Conservation (phyloP, 2,329 filamentous ascomycete genomes). For the Phialemonium atrogriseum region DNA sequence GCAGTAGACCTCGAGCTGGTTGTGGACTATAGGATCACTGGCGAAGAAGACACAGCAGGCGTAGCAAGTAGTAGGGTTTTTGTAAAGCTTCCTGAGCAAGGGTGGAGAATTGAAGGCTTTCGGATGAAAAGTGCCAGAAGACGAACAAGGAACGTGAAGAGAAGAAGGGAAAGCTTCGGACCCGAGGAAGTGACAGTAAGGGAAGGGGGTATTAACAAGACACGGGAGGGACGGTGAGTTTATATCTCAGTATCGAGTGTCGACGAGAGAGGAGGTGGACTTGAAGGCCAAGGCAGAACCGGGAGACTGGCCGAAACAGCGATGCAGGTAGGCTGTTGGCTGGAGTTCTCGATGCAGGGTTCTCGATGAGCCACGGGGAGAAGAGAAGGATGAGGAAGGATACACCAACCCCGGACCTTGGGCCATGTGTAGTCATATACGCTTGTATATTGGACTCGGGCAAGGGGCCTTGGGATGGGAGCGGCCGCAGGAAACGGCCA, state of each 20-base stretch:
- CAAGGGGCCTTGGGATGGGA: not conserved
- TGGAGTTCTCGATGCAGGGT: slow-evolving; percentile 3
- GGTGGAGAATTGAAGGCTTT: not conserved
- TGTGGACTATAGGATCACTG: not conserved
- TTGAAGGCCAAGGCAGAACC: not conserved
- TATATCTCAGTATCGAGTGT: slow-evolving; percentile 1
- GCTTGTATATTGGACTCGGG: not conserved
- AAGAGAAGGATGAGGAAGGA: not conserved
- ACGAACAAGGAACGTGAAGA: no score
- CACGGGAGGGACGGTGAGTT: not conserved
- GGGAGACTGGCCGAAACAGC: slow-evolving; percentile 1
- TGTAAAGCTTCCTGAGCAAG: slow-evolving; percentile 2
- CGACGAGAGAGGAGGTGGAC: not conserved
- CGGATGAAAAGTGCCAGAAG: no score
- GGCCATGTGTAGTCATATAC: no score
- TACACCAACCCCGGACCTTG: not conserved
- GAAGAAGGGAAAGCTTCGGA: no score
- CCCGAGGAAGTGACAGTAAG: no score
- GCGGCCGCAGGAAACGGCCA: slow-evolving; percentile 1
- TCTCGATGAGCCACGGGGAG: not conserved
- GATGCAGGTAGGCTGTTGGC: slow-evolving; percentile 1
- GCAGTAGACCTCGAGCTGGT: no score
- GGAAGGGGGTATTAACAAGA: no score
- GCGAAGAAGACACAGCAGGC: not conserved
- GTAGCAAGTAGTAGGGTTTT: not conserved